phyloP scores from a whole-genome alignment of 1,284 basidiomycete species.

The Tilletia horrida region DNA sequence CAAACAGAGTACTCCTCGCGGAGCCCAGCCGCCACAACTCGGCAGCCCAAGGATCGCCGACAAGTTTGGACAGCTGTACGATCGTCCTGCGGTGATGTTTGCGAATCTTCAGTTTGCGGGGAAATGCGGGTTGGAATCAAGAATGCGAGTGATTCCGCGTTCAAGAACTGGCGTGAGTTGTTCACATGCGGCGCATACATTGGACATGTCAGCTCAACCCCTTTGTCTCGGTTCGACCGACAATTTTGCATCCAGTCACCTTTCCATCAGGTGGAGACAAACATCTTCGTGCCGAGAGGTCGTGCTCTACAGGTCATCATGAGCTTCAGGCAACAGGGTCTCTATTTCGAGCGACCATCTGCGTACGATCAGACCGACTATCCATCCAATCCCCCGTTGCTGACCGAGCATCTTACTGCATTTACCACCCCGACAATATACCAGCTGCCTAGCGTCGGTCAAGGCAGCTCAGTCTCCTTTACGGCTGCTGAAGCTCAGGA shows the following conservation, averaged over 20 bases:
- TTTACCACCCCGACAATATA: slow-evolving; percentile 62
- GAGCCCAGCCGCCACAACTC: slow-evolving; percentile 18
- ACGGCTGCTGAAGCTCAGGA: slow-evolving; percentile 64
- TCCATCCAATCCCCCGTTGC: slow-evolving; percentile 65
- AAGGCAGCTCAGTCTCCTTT: slow-evolving; percentile 21
- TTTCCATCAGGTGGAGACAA: slow-evolving; percentile 27
- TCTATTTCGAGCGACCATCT: slow-evolving; percentile 28
- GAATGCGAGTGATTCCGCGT: slow-evolving; percentile 19
- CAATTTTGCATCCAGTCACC: slow-evolving; percentile 4
- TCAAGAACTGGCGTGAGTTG: slow-evolving; percentile 15
- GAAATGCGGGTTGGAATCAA: slow-evolving; percentile 6
- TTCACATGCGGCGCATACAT: neutral
- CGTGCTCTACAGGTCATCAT: slow-evolving; percentile 26
- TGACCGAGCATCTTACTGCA: slow-evolving; percentile 59
- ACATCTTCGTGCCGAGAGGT: slow-evolving; percentile 31
- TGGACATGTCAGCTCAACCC: neutral
- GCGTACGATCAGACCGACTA: slow-evolving; percentile 64
- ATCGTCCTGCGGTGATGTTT: slow-evolving; percentile 5
- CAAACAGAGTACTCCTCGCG: slow-evolving; percentile 19
- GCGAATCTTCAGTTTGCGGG: neutral
- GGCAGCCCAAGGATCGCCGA: neutral
- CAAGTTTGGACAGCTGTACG: neutral
- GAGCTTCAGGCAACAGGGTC: slow-evolving; percentile 19
- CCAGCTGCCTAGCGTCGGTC: slow-evolving; percentile 27
- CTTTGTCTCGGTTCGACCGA: neutral